Evolutionary conservation across 2,329 filamentous ascomycete genomes (phyloP), one percentile per base, ranked within the genome.

Genomic region (Colletotrichum siamense): DNA sequence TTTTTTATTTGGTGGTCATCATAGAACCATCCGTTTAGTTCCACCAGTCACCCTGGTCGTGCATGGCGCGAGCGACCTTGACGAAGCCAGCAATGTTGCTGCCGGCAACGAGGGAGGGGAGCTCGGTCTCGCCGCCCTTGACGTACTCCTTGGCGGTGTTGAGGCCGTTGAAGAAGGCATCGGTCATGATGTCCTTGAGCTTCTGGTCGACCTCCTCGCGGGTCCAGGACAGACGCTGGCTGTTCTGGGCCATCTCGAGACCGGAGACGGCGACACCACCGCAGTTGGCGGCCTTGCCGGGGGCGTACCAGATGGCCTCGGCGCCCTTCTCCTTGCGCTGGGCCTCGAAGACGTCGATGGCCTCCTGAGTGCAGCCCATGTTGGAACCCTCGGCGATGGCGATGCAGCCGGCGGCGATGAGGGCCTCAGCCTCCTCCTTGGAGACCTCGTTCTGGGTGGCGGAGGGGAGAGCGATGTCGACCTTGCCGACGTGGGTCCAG

Each of bases 231-330:
- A 98, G 90, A 77, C 96, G 94, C 86, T 94, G 88, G 79, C 94
- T 96, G 92, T 99, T 99, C 92, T 99, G 97, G 9, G 96, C 96
- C 97, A 99, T 99, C 91, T 99, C 97, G 61, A 99, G 92, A 81
- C 97, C 97, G 4, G 96, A 98, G 55, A 99, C 97, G 73, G 97
- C 97, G 74, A 99, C 97, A 90, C 97, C 97, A 86, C 97, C 97
- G 80, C 95, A 96, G 90, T 99, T 99, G 88, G 96, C 95, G 36
- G 97, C 97, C 92, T 99, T 99, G 81, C 95, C 96, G 67, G 96
- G 96, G 22, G 95, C 97, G 87, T 99, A 99, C 97, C 97, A 99
- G 86, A 98, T 93, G 77, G 95, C 92, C 8, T 88, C 84, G 69
- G 87, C 86, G 79, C 92, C 92, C 89, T 95, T 92, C 84, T 91